Evolutionary conservation across 169 alveolate genomes (phyloP), one percentile per base, ranked within the genome.

Genomic region (Perkinsus olseni): DNA sequence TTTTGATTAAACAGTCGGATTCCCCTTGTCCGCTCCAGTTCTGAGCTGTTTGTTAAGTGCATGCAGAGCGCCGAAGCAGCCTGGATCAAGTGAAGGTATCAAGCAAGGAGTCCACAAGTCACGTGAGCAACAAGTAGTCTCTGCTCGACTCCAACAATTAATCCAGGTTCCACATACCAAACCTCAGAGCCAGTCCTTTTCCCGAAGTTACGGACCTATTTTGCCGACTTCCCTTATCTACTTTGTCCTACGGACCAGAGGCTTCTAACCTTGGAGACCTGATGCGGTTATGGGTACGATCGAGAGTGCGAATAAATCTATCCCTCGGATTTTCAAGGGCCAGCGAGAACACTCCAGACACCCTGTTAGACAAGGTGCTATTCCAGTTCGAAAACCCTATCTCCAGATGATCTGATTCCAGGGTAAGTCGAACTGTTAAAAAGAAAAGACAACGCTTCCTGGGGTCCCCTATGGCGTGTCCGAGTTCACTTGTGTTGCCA

Each of bases 271-370:
- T 97, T 97, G 98, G 98, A 97, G 98, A 97, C 98, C 99, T 97
- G 98, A 96, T 97, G 99, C 99, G 99, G 99, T 97, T 96, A 95
- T 96, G 96, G 98, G 99, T 97, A 97, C 98, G 98, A 95, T 97
- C 98, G 95, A 96, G 96, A 91, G 93, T 95, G 97, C 90, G 96
- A 96, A 94, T 92, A 51, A 94, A 93, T 93, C 90, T 94, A 96
- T 96, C 97, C 96, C 98, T 96, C 96, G 94, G 96, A 94, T 96
- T 96, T 97, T 97, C 97, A 95, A 92, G 97, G 97, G 94, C 95
- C 96, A 93, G 94, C 96, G 95, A 94, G 96, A 95, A 96, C 96
- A 96, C 97, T 94, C 96, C 97, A 93, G 97, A 96, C 97, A 94
- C 94, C 96, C 92, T 95, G 95, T 94, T 95, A 95, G 93, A 96